Evolutionary conservation across 345 rosid genomes (phyloP).

Genomic region (Syzygium jambos): DNA sequence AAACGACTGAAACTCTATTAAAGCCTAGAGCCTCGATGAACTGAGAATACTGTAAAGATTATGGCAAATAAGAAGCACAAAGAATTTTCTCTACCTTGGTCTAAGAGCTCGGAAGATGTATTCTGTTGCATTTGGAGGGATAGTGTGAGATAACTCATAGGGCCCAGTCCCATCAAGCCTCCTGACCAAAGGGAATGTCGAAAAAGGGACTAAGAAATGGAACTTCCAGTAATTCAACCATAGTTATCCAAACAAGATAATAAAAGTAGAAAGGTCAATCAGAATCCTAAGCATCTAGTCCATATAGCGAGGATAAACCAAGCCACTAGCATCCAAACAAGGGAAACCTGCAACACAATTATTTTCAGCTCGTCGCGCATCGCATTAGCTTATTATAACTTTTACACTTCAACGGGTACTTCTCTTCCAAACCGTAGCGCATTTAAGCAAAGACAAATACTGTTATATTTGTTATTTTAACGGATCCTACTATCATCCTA

Average conservation of each 20-base stretch:
- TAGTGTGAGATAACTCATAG: constrained; percentile 28
- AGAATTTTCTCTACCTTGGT: constrained; percentile 31
- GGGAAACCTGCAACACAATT: not conserved
- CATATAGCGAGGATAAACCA: not conserved
- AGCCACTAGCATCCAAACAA: not conserved
- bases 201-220: not conserved
- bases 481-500: not conserved
- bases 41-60: not conserved
- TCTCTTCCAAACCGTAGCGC: not conserved
- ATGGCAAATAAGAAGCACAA: not conserved
- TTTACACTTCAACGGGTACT: not conserved
- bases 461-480: not conserved
- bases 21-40: not conserved
- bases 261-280: not conserved
- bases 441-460: not conserved
- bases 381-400: not conserved
- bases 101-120: constrained; percentile 62
- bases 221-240: not conserved
- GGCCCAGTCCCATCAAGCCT: constrained; percentile 19
- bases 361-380: not conserved
- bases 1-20: not conserved
- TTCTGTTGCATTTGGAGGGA: constrained; percentile 50
- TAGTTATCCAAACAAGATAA: not conserved
- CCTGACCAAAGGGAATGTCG: constrained; percentile 15
- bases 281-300: not conserved